Conservation (phyloP, 2,329 filamentous ascomycete species). For the Colletotrichum sp. region DNA sequence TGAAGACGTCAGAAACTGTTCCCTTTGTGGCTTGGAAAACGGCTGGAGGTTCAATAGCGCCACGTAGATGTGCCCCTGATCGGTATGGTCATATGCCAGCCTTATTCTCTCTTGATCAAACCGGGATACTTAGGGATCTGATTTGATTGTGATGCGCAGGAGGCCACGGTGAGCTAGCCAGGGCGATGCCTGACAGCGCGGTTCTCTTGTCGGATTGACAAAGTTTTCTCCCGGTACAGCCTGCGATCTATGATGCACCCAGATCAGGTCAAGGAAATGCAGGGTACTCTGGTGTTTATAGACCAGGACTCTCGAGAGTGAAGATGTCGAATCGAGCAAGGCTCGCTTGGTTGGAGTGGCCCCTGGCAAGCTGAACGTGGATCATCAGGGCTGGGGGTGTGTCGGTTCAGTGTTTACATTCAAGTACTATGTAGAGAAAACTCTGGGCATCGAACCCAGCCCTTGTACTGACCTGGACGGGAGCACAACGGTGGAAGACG, state of each 20-base stretch:
- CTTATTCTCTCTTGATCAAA: not conserved
- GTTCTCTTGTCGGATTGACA: not conserved
- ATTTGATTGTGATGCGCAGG: not conserved
- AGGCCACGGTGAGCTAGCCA: not conserved
- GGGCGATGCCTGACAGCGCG: not conserved
- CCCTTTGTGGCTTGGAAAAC: not conserved
- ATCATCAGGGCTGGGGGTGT: not conserved
- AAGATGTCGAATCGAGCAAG: not conserved
- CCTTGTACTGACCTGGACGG: not conserved
- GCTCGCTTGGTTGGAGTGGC: not conserved
- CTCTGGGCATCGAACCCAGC: not conserved
- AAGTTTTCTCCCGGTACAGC: not conserved
- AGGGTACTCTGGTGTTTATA: not conserved
- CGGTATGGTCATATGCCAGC: not conserved
- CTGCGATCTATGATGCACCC: not conserved
- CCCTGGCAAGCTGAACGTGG: constrained; percentile 12
- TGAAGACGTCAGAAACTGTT: not conserved
- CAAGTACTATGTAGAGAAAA: not conserved
- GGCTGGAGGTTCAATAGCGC: not conserved
- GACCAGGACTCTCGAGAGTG: not conserved
- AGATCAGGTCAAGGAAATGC: not conserved
- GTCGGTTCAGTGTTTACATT: not conserved
- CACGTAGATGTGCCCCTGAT: not conserved
- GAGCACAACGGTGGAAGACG: not conserved
- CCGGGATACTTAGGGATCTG: not conserved